Conservation (phyloP, 2,329 filamentous ascomycete species). For the Hyphodiscus sp. region DNA sequence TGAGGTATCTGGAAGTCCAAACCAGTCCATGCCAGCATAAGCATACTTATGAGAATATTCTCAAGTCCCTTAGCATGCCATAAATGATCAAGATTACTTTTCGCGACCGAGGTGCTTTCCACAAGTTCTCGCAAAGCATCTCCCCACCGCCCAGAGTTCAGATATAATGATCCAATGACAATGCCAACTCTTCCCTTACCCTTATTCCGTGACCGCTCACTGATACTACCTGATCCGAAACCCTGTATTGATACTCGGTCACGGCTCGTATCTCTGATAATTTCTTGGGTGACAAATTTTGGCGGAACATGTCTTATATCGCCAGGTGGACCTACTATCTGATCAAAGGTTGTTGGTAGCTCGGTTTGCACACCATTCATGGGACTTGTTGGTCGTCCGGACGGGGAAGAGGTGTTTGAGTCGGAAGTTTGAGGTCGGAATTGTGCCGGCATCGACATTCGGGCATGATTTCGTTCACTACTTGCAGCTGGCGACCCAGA, state of each 20-base stretch:
- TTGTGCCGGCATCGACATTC: conserved; percentile 74
- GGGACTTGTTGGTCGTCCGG: conserved; percentile 33
- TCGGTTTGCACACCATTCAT: conserved; percentile 19
- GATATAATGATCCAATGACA: conserved; percentile 75
- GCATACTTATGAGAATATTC: conserved; percentile 71
- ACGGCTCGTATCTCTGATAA: conserved; percentile 21
- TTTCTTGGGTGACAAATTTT: conserved; percentile 17
- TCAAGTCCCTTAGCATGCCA: conserved; percentile 97
- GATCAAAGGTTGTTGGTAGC: conserved; percentile 21
- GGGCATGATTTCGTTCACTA: conserved; percentile 53
- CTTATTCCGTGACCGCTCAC: conserved; percentile 72
- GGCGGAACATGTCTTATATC: conserved; percentile 14
- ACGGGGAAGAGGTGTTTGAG: conserved; percentile 23
- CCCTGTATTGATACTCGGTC: conserved; percentile 61
- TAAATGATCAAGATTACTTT: conserved; percentile 80
- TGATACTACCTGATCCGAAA: conserved; percentile 64
- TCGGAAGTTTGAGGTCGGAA: conserved; percentile 32
- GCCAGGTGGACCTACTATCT: conserved; percentile 18
- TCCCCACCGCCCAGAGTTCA: conserved; percentile 83
- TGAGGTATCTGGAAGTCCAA: conserved; percentile 73
- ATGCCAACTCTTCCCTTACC: conserved; percentile 75
- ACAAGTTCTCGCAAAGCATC: conserved; percentile 80
- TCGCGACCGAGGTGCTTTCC: conserved; percentile 71
- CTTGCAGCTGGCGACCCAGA: conserved; percentile 48
- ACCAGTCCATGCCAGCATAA: conserved; percentile 78